These are phyloP conservation scores for Talaromyces sp. DNA, from an alignment of 2,329 filamentous ascomycete species.

Conservation along the genomic window DNA sequence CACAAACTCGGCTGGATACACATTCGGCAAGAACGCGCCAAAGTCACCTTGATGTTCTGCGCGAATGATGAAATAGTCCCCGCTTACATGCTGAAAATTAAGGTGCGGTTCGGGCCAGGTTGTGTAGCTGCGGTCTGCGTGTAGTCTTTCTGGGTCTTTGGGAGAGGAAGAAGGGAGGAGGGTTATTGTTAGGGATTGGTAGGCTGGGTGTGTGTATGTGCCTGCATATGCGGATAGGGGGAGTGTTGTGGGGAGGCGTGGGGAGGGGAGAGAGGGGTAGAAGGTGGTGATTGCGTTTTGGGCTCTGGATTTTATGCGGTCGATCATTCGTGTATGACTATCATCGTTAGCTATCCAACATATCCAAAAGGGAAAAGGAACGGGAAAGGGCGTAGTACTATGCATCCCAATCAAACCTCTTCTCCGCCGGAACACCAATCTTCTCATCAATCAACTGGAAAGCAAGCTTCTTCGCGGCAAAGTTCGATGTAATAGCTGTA, in stretches of 20 bases:
- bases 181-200: conserved; percentile 15
- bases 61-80: conserved; percentile 12
- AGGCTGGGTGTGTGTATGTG: conserved; percentile 18
- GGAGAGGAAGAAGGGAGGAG: not conserved
- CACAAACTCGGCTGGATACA: conserved; percentile 15
- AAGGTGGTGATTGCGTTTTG: conserved; percentile 7
- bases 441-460: conserved; percentile 18
- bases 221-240: conserved; percentile 17
- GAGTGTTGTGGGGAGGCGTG: conserved; percentile 10
- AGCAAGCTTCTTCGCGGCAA: conserved; percentile 4
- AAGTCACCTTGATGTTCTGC: not conserved
- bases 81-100: conserved; percentile 18
- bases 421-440: conserved; percentile 9
- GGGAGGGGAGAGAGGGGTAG: conserved; percentile 20
- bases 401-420: conserved; percentile 20
- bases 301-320: not conserved
- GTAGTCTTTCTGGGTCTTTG: not conserved
- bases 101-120: conserved; percentile 14
- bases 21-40: not conserved
- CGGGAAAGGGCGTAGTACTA: not conserved
- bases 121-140: conserved; percentile 15
- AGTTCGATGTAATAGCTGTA: conserved; percentile 43
- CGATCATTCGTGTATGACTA: not conserved
- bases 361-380: not conserved
- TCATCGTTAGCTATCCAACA: not conserved